A percentile compares a stretch with the other conserved stretches of the same genome.
Evolutionary conservation across 495 filamentous ascomycete genomes (phyloP).

Genomic region (Tuber microsphaerosporum): DNA sequence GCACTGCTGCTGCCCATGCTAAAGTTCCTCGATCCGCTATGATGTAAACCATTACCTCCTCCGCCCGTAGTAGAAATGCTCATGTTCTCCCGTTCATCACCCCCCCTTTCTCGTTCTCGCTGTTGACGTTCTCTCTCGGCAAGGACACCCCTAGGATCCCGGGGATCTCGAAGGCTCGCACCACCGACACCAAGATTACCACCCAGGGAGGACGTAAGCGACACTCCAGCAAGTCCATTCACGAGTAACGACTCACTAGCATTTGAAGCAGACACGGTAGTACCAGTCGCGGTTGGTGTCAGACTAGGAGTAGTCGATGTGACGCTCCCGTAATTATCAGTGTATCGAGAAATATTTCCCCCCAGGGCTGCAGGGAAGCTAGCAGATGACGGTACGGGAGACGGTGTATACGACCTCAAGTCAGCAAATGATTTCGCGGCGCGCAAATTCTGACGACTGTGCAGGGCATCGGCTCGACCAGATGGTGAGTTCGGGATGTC

Average conservation of each 20-base stretch:
- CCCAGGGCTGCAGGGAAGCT: slow-evolving; percentile 71
- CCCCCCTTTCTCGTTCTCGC: neutral
- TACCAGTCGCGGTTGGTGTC: slow-evolving; percentile 66
- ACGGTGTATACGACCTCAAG: slow-evolving; percentile 87
- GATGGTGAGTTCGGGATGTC: slow-evolving; percentile 79
- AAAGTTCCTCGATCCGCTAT: slow-evolving; percentile 18
- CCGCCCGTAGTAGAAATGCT: slow-evolving; percentile 34
- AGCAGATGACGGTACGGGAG: slow-evolving; percentile 78
- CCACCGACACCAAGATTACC: slow-evolving; percentile 47
- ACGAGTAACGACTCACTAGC: slow-evolving; percentile 62
- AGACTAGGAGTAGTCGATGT: slow-evolving; percentile 66
- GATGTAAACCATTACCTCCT: slow-evolving; percentile 20
- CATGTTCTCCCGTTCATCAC: slow-evolving; percentile 32
- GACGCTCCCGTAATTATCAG: slow-evolving; percentile 56
- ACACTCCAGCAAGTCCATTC: slow-evolving; percentile 60
- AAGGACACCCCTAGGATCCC: slow-evolving; percentile 40
- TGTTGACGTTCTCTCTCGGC: slow-evolving; percentile 37
- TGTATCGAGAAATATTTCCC: slow-evolving; percentile 59
- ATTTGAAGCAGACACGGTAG: slow-evolving; percentile 48
- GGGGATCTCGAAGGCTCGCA: slow-evolving; percentile 52
- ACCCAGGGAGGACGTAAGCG: slow-evolving; percentile 45
- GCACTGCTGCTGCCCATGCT: slow-evolving; percentile 20
- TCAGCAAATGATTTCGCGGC: slow-evolving; percentile 96
- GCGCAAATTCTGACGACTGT: slow-evolving; percentile 68
- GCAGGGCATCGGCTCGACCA: slow-evolving; percentile 49